These are phyloP conservation scores for Lactarius indigo DNA, from an alignment of 768 basidiomycete species.

Conservation along the genomic window DNA sequence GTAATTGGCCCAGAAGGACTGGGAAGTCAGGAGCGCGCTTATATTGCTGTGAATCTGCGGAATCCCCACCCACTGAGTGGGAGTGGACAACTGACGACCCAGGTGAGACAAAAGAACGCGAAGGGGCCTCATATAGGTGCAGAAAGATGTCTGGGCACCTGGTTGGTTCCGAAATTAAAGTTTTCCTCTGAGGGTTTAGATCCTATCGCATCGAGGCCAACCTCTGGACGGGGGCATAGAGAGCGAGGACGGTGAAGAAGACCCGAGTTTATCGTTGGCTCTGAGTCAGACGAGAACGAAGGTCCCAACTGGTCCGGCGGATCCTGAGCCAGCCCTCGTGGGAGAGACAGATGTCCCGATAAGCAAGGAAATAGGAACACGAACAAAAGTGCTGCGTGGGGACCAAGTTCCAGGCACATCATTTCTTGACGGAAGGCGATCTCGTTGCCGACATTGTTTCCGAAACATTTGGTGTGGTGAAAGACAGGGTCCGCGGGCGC, in stretches of 20 bases:
- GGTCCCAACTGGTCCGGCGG: background rate
- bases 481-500: background rate
- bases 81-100: background rate
- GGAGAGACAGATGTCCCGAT: conserved; percentile 1
- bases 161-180: background rate
- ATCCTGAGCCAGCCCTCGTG: background rate
- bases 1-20: background rate
- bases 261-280: background rate
- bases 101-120: background rate
- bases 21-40: background rate
- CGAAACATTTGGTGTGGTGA: background rate
- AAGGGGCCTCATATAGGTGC: background rate
- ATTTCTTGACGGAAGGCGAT: background rate
- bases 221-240: background rate
- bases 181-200: background rate
- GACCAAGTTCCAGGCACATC: background rate
- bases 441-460: background rate
- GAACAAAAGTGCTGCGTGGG: background rate
- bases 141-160: background rate
- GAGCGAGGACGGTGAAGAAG: background rate
- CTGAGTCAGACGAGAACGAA: background rate
- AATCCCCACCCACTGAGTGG: background rate
- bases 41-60: background rate
- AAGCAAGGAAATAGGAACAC: background rate
- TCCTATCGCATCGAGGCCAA: background rate